Evolutionary conservation across 2,329 filamentous ascomycete genomes (phyloP).

Genomic region (Aspergillus floridensis): DNA sequence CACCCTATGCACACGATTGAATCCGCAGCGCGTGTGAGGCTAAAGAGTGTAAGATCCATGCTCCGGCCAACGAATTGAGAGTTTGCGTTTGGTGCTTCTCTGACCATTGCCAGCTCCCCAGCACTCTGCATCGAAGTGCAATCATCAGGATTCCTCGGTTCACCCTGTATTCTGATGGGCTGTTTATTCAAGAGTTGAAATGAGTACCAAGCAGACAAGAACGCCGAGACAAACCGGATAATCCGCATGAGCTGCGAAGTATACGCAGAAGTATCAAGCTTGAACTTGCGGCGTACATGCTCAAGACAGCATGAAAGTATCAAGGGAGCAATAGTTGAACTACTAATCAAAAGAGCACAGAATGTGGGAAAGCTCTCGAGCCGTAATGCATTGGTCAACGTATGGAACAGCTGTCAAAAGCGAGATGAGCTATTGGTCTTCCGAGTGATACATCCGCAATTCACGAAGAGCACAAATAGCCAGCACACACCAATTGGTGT

Average conservation of each 20-base stretch:
- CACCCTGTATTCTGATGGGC: slow-evolving; percentile 21
- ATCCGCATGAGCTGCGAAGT: slow-evolving; percentile 22
- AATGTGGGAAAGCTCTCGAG: slow-evolving; percentile 53
- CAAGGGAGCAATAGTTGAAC: slow-evolving; percentile 48
- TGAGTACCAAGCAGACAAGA: slow-evolving; percentile 50
- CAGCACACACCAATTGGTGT: background rate
- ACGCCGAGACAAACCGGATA: slow-evolving; percentile 45
- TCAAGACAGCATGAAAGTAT: slow-evolving; percentile 27
- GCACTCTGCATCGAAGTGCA: slow-evolving; percentile 8
- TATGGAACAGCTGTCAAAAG: slow-evolving; percentile 36
- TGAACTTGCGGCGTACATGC: slow-evolving; percentile 21
- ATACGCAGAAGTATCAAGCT: slow-evolving; percentile 16
- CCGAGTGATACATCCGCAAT: background rate
- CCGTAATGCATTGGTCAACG: slow-evolving; percentile 41
- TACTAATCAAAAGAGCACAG: slow-evolving; percentile 52
- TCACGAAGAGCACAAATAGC: background rate
- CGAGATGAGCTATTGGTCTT: slow-evolving; percentile 20
- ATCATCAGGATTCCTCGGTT: slow-evolving; percentile 8
- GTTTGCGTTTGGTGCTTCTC: slow-evolving; percentile 16
- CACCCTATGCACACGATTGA: slow-evolving; percentile 66
- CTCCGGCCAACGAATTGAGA: slow-evolving; percentile 64
- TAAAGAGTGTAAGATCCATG: slow-evolving; percentile 79
- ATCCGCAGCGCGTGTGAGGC: slow-evolving; percentile 68
- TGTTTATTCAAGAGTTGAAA: slow-evolving; percentile 50
- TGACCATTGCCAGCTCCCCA: slow-evolving; percentile 4